Evolutionary conservation across 805 yeast genomes (phyloP), one percentile per base, ranked within the genome.

Genomic region (Nakazawaea pomicola): DNA sequence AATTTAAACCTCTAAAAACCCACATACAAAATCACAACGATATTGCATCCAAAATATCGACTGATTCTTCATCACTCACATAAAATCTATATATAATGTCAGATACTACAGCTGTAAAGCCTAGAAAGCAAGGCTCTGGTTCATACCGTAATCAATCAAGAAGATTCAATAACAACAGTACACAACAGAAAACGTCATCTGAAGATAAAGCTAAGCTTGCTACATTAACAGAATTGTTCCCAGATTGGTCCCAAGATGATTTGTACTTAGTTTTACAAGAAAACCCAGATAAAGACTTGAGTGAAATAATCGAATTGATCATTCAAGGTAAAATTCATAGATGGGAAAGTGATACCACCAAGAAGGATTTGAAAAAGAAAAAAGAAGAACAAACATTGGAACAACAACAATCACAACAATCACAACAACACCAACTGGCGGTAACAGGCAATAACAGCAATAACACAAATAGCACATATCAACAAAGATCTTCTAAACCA

Each of bases 211-310:
- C 54, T 39, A 61, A 74, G 58, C 67, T 76, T 45, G 63, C 63
- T 40, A 76, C 84, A 28, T 74, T 91, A 52, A 62, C 72, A 38
- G 98, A 91, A 64, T 72, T 93, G 69, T 90, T 93, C 67, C 95
- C 97, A 33, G 96, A 86, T 58, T 93, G 99, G 99, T 75, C 85
- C 36, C 70, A 74, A 41, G 95, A 85, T 21, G 99, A 93, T 58
- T 77, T 93, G 57, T 65, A 70, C 34, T 76, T 82, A 40, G 78
- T 88, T 45, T 78, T 90, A 52, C 70, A 71, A 44, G 98, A 93
- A 63, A 76, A 82, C 48, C 54, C 60, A 51, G 70, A 50, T 32
- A 71, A 79, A 48, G 89, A 84, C 57, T 69, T 89, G 50, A 95
- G 83, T 57, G 72, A 76, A 33, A 86, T 93, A 49, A 82, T 87